Conservation (phyloP, 1,284 basidiomycete species). For the Cerioporus squamosus region DNA sequence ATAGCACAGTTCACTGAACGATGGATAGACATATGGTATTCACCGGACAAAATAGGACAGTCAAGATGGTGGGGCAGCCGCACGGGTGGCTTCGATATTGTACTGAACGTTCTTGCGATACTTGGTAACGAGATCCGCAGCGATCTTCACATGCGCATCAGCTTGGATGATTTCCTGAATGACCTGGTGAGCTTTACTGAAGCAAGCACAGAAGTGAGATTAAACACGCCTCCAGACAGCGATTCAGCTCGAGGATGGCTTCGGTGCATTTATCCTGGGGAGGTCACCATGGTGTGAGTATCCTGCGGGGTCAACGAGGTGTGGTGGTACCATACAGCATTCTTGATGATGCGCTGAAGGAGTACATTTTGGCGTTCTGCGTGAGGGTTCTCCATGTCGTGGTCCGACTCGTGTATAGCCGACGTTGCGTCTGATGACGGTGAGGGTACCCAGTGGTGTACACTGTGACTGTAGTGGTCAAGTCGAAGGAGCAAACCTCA, state of each 20-base stretch:
- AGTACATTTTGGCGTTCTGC: constrained; percentile 90
- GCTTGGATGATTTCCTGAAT: constrained; percentile 71
- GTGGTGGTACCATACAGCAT: constrained; percentile 61
- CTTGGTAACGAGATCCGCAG: constrained; percentile 79
- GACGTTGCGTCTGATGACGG: too few species aligned
- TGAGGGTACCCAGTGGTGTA: too few species aligned
- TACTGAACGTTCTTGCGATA: constrained; percentile 88
- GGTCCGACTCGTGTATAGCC: too few species aligned
- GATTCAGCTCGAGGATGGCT: constrained; percentile 80
- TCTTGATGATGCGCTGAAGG: constrained; percentile 89
- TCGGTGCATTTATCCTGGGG: constrained; percentile 81
- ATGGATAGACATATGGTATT: too few species aligned
- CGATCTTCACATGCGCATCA: constrained; percentile 72
- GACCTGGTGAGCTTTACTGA: neutral
- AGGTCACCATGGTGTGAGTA: constrained; percentile 2
- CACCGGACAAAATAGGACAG: neutral
- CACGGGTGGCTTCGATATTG: constrained; percentile 71
- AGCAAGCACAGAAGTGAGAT: neutral
- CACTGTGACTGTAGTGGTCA: too few species aligned
- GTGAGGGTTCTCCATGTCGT: constrained; percentile 85
- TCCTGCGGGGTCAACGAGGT: neutral
- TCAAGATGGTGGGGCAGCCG: constrained; percentile 5
- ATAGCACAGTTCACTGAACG: too few species aligned
- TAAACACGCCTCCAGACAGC: constrained; percentile 68
- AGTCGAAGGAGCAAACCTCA: too few species aligned